Conservation (phyloP, 768 basidiomycete genomes). For the Tricholoma flavovirens region DNA sequence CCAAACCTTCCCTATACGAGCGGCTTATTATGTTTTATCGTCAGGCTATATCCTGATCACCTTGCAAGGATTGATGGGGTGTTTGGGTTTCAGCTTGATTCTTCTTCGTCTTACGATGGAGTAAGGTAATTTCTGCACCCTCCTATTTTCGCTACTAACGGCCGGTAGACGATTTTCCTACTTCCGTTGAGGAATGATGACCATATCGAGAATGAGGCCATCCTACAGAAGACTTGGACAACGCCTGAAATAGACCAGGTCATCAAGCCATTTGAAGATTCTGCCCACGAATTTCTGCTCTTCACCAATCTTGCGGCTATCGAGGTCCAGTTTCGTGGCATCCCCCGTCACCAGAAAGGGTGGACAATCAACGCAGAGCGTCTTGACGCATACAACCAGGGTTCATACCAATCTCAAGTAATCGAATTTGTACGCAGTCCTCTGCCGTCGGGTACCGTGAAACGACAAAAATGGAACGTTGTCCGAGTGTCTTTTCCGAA, state of each 20-base stretch:
- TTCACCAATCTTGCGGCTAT: conserved; percentile 34
- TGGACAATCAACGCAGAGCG: not conserved
- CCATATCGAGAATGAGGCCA: conserved; percentile 18
- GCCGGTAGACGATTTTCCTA: conserved; percentile 37
- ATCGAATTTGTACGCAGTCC: not conserved
- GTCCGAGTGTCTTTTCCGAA: not conserved
- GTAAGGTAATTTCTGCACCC: conserved; percentile 21
- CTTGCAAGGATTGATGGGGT: conserved; percentile 33
- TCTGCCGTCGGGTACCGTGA: not conserved
- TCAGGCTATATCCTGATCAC: conserved; percentile 38
- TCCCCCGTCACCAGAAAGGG: not conserved
- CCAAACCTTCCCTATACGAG: not conserved
- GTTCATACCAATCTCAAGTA: not conserved
- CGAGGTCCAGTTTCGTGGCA: conserved; percentile 18
- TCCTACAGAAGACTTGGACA: conserved; percentile 21
- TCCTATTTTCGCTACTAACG: not conserved
- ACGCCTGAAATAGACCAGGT: conserved; percentile 19
- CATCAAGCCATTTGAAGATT: conserved; percentile 24
- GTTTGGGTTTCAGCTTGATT: conserved; percentile 30
- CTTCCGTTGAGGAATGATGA: conserved; percentile 33
- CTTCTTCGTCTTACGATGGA: conserved; percentile 28
- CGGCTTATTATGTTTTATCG: not conserved
- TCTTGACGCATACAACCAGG: not conserved
- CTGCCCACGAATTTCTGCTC: conserved; percentile 34
- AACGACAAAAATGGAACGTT: not conserved